phyloP scores from a whole-genome alignment of 495 filamentous ascomycete species.

The Talaromyces proteolyticus region DNA sequence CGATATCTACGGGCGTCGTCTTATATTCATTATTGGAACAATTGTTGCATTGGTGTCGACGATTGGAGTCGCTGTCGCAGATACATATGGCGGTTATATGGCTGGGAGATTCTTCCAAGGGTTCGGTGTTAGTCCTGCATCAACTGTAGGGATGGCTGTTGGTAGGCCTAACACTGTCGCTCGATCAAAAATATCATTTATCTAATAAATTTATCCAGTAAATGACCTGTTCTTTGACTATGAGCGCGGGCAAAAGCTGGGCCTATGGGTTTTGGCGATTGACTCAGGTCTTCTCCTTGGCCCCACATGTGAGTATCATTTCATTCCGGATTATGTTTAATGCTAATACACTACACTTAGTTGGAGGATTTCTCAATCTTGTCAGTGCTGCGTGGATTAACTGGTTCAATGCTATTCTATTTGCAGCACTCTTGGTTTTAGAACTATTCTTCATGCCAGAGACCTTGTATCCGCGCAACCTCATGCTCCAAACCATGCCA shows the following conservation, averaged over 20 bases:
- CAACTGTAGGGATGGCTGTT: constrained; percentile 56
- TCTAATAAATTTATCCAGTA: constrained; percentile 11
- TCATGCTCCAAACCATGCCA: constrained; percentile 39
- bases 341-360: constrained; percentile 15
- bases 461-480: constrained; percentile 52
- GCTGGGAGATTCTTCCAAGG: constrained; percentile 57
- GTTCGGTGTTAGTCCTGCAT: constrained; percentile 51
- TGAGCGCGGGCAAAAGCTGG: constrained; percentile 55
- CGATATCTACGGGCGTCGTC: constrained; percentile 52
- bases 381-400: constrained; percentile 49
- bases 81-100: constrained; percentile 48
- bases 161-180: constrained; percentile 18
- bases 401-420: constrained; percentile 54
- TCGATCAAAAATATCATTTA: not conserved
- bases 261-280: constrained; percentile 56
- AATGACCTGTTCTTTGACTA: constrained; percentile 54
- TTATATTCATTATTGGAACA: constrained; percentile 50
- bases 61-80: constrained; percentile 42
- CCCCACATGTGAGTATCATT: constrained; percentile 28
- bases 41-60: constrained; percentile 47
- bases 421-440: constrained; percentile 41
- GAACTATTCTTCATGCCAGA: constrained; percentile 53
- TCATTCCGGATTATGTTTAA: too few species aligned
- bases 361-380: constrained; percentile 51
- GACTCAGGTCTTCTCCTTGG: constrained; percentile 52